phyloP scores from a whole-genome alignment of 2,329 filamentous ascomycete species.

The Geosmithia flava region DNA sequence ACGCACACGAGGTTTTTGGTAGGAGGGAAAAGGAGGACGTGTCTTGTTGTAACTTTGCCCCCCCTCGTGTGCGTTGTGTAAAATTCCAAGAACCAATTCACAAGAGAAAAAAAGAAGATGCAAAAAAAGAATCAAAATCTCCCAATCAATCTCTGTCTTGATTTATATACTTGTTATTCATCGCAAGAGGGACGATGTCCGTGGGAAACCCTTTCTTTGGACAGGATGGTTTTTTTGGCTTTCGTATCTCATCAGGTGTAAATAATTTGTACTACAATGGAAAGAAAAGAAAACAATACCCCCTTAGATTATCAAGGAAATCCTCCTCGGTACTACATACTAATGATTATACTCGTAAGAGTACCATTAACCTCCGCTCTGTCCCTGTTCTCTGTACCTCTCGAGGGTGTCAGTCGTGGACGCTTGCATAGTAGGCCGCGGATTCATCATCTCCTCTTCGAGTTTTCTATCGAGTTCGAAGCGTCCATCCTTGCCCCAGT shows the following conservation, averaged over 20 bases:
- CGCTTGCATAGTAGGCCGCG: background rate
- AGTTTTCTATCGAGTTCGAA: conserved; percentile 58
- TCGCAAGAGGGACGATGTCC: too few species aligned
- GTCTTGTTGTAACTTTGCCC: background rate
- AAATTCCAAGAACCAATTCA: background rate
- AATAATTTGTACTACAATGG: too few species aligned
- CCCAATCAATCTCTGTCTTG: too few species aligned
- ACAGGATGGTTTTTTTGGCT: too few species aligned
- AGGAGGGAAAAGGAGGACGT: background rate
- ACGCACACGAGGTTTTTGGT: background rate
- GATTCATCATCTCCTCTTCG: conserved; percentile 44
- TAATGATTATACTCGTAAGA: too few species aligned
- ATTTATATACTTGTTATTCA: too few species aligned
- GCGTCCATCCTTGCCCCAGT: conserved; percentile 58
- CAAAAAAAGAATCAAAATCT: conserved; percentile 2
- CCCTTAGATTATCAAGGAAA: too few species aligned
- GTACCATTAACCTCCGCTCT: conserved; percentile 30
- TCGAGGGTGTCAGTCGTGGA: conserved; percentile 19
- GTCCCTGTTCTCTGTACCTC: conserved; percentile 30
- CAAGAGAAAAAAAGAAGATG: background rate
- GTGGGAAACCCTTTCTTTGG: too few species aligned
- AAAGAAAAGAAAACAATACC: too few species aligned
- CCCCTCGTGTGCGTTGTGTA: background rate
- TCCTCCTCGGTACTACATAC: too few species aligned
- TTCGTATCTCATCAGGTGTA: too few species aligned